A percentile compares a stretch with the other conserved stretches of the same genome.
These are phyloP conservation scores for Candida labiduridarum DNA, from an alignment of 1,139 yeast genomes.

Conservation along the genomic window DNA sequence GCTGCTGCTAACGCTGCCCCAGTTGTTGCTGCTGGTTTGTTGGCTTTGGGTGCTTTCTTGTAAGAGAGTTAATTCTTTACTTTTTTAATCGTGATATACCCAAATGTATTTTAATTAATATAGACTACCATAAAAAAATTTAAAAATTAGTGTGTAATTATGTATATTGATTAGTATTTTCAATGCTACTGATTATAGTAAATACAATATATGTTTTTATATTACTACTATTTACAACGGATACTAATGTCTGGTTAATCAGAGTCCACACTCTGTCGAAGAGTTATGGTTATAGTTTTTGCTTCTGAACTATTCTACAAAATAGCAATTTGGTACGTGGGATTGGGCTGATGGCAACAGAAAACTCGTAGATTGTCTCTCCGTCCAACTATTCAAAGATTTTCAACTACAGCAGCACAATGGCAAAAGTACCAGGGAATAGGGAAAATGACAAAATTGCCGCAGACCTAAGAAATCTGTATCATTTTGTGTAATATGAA, in stretches of 20 bases:
- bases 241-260: background rate
- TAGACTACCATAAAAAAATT: background rate
- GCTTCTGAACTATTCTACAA: no score
- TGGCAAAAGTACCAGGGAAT: no score
- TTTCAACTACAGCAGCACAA: no score
- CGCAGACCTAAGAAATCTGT: no score
- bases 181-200: constrained; percentile 2
- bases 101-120: constrained; percentile 4
- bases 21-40: constrained; percentile 24
- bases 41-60: constrained; percentile 18
- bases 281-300: background rate
- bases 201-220: background rate
- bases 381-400: no score
- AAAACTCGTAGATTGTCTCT: no score
- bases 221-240: background rate
- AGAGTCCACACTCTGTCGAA: no score
- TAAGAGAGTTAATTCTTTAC: constrained; percentile 8
- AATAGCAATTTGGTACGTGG: no score
- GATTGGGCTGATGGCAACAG: no score
- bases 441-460: no score
- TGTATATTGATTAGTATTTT: background rate
- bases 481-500: no score
- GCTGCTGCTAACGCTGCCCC: constrained; percentile 20
- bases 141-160: background rate
- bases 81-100: constrained; percentile 2